Evolutionary conservation across 106 monocot species (phyloP).

Genomic region (Dendrobium nobile): DNA sequence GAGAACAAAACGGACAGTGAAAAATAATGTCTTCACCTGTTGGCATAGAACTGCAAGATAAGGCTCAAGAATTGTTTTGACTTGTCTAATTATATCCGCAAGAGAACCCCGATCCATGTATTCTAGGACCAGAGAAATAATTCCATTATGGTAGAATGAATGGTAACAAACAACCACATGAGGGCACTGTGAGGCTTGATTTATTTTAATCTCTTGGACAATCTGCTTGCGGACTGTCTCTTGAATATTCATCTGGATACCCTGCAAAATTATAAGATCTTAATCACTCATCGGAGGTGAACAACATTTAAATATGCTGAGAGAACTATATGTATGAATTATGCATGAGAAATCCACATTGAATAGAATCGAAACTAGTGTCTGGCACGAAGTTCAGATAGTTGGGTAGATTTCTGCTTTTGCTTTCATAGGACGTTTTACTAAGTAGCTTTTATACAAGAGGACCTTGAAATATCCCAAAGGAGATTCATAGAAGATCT

Average conservation of each 20-base stretch:
- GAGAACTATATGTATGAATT: background rate
- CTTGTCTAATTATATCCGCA: constrained; percentile 83
- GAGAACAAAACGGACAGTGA: background rate
- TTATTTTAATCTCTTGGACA: constrained; percentile 97
- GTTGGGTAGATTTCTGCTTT: background rate
- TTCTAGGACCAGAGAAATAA: constrained; percentile 92
- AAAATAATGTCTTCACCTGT: constrained; percentile 38
- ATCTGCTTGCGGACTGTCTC: constrained; percentile 91
- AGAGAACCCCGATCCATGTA: constrained; percentile 97
- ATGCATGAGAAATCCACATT: background rate
- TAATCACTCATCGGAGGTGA: background rate
- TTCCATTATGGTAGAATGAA: constrained; percentile 92
- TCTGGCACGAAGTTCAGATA: background rate
- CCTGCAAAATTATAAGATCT: constrained; percentile 33
- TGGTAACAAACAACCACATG: constrained; percentile 87
- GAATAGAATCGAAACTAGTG: background rate
- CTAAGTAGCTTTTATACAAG: background rate
- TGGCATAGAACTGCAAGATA: constrained; percentile 93
- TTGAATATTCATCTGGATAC: constrained; percentile 94
- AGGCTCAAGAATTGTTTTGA: constrained; percentile 90
- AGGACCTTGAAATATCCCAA: background rate
- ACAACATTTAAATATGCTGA: background rate
- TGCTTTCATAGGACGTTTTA: background rate
- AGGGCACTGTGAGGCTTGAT: constrained; percentile 73
- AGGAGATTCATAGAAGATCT: background rate